Evolutionary conservation across 257 asterid genomes (phyloP).

Genomic region (Lavandula angustifolia): DNA sequence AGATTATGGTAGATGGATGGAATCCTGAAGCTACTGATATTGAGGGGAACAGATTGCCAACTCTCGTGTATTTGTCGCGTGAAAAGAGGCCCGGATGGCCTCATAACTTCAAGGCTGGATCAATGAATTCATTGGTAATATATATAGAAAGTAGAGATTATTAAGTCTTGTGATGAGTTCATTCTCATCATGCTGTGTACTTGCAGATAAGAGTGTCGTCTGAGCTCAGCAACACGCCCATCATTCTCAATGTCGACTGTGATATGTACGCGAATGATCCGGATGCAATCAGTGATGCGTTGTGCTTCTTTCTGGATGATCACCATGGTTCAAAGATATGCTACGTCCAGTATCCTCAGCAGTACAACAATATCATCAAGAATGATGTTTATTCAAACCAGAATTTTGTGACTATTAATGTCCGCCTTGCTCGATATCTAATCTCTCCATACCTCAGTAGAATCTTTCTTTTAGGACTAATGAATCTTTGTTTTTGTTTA

Average conservation of each 20-base stretch:
- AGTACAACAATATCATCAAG: slow-evolving; percentile 41
- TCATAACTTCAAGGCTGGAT: slow-evolving; percentile 66
- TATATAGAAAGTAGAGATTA: background rate
- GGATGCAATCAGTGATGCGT: slow-evolving; percentile 55
- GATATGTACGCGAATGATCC: slow-evolving; percentile 90
- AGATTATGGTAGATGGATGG: slow-evolving; percentile 49
- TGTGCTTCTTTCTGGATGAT: slow-evolving; percentile 81
- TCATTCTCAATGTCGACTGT: slow-evolving; percentile 82
- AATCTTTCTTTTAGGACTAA: background rate
- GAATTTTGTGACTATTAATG: slow-evolving; percentile 35
- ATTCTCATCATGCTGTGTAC: background rate
- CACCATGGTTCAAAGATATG: slow-evolving; percentile 47
- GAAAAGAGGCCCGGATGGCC: slow-evolving; percentile 46
- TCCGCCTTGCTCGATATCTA: slow-evolving; percentile 26
- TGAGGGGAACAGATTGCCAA: slow-evolving; percentile 45
- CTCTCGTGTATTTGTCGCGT: slow-evolving; percentile 51
- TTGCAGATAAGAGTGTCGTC: slow-evolving; percentile 79
- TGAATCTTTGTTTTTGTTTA: background rate
- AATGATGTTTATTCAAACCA: slow-evolving; percentile 56
- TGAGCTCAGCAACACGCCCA: slow-evolving; percentile 72
- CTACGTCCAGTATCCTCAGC: slow-evolving; percentile 69
- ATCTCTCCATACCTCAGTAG: background rate
- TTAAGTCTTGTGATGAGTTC: background rate
- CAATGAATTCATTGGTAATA: slow-evolving; percentile 55
- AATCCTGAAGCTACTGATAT: slow-evolving; percentile 33